Evolutionary conservation across 2,329 filamentous ascomycete genomes (phyloP).

Genomic region (Fusarium begoniae): DNA sequence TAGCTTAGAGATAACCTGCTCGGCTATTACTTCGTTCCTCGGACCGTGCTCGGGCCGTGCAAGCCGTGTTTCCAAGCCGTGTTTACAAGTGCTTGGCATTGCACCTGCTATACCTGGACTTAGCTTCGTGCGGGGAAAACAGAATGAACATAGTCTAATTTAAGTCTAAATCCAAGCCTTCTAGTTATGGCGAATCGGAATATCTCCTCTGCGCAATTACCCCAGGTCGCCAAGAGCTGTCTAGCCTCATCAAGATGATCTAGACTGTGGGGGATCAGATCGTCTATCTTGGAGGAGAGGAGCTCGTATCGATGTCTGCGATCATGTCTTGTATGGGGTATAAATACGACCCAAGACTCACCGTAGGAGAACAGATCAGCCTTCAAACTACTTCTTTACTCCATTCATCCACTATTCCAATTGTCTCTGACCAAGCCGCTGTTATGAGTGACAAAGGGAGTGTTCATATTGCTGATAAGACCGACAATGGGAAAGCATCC

Average conservation of each 20-base stretch:
- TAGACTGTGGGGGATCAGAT: background rate
- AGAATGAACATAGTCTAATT: background rate
- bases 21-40: background rate
- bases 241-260: background rate
- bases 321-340: fast-evolving
- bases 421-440: background rate
- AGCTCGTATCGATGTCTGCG: background rate
- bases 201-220: background rate
- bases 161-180: background rate
- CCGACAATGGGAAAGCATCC: background rate
- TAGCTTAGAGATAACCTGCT: fast-evolving
- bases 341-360: background rate
- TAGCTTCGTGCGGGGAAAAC: background rate
- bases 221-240: background rate
- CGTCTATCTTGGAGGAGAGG: background rate
- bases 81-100: fast-evolving
- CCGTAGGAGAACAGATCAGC: background rate
- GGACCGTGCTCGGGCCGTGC: background rate
- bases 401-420: background rate
- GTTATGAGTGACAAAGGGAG: background rate
- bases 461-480: background rate
- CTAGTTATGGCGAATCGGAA: background rate
- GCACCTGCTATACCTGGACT: background rate
- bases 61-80: background rate
- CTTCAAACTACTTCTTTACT: background rate